phyloP scores from a whole-genome alignment of 768 basidiomycete species.

The Chalciporus piperatus region DNA sequence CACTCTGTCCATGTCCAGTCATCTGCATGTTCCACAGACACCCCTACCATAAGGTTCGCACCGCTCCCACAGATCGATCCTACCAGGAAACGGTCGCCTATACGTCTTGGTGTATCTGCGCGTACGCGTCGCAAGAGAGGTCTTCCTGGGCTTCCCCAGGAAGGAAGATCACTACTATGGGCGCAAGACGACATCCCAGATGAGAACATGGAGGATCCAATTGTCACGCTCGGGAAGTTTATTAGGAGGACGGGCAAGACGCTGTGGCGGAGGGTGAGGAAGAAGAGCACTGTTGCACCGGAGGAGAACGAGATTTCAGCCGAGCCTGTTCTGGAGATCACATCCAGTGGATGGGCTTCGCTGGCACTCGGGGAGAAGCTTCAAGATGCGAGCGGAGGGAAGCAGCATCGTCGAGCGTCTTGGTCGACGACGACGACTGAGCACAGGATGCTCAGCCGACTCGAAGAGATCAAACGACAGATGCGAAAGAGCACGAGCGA shows the following conservation, averaged over 20 bases:
- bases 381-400: slow-evolving; percentile 4
- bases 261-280: slow-evolving; percentile 49
- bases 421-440: slow-evolving; percentile 24
- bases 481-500: slow-evolving; percentile 27
- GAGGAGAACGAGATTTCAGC: slow-evolving; percentile 9
- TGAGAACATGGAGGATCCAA: slow-evolving; percentile 43
- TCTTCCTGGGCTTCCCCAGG: slow-evolving; percentile 14
- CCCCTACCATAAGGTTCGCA: slow-evolving; percentile 51
- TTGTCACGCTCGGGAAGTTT: slow-evolving; percentile 47
- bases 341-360: slow-evolving; percentile 24
- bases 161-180: slow-evolving; percentile 18
- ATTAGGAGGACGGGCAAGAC: slow-evolving; percentile 42
- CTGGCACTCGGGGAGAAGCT: slow-evolving; percentile 3
- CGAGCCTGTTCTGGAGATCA: slow-evolving; percentile 20
- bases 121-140: slow-evolving; percentile 26
- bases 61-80: slow-evolving; percentile 55
- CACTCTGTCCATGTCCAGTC: slow-evolving; percentile 10
- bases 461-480: not conserved
- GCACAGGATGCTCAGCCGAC: slow-evolving; percentile 18
- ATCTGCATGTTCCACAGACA: slow-evolving; percentile 15
- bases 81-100: slow-evolving; percentile 44
- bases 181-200: slow-evolving; percentile 22
- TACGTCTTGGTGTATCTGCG: slow-evolving; percentile 56
- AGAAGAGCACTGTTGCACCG: slow-evolving; percentile 24
- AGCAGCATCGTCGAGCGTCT: slow-evolving; percentile 18